Percentiles rank a stretch among this genome's conserved stretches.
Evolutionary conservation across 352 stramenopile genomes (phyloP).

Genomic region (Globisporangium polare): DNA sequence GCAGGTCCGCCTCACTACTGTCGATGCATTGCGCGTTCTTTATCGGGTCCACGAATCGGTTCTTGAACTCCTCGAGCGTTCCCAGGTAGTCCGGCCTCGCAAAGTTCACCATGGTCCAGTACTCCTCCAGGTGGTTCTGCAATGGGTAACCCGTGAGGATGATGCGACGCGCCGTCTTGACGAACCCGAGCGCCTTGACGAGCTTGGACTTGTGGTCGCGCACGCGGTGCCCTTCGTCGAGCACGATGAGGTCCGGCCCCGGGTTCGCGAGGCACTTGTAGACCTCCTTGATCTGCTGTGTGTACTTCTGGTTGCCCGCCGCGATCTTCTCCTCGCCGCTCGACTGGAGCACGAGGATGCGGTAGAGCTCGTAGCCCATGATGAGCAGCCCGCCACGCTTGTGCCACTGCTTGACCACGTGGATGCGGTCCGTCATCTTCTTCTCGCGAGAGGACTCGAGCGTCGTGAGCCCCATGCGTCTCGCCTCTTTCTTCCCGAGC

Average conservation of each 20-base stretch:
- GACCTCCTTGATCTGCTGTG: conserved; percentile 59
- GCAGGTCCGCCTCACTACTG: conserved; percentile 63
- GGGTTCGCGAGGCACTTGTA: conserved; percentile 63
- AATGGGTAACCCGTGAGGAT: conserved; percentile 94
- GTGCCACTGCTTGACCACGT: conserved; percentile 75
- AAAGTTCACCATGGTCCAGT: conserved; percentile 93
- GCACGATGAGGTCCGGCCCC: conserved; percentile 80
- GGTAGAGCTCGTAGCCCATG: conserved; percentile 91
- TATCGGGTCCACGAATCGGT: conserved; percentile 88
- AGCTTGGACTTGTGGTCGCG: conserved; percentile 90
- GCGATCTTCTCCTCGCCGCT: conserved; percentile 80
- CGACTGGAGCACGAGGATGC: conserved; percentile 73
- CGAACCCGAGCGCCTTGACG: conserved; percentile 75
- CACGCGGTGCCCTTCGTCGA: conserved; percentile 88
- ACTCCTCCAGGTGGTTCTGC: conserved; percentile 95
- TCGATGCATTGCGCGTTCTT: conserved; percentile 84
- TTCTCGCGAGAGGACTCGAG: conserved; percentile 86
- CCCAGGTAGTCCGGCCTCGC: conserved; percentile 76
- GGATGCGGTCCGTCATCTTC: conserved; percentile 71
- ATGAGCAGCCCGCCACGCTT: conserved; percentile 76
- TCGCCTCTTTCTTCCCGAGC: conserved; percentile 82
- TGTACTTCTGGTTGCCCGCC: conserved; percentile 49
- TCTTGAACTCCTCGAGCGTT: conserved; percentile 86
- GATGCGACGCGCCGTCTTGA: conserved; percentile 85
- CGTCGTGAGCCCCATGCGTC: conserved; percentile 59